Evolutionary conservation across 331 rosid species (phyloP).

Genomic region (Saraca asoca): DNA sequence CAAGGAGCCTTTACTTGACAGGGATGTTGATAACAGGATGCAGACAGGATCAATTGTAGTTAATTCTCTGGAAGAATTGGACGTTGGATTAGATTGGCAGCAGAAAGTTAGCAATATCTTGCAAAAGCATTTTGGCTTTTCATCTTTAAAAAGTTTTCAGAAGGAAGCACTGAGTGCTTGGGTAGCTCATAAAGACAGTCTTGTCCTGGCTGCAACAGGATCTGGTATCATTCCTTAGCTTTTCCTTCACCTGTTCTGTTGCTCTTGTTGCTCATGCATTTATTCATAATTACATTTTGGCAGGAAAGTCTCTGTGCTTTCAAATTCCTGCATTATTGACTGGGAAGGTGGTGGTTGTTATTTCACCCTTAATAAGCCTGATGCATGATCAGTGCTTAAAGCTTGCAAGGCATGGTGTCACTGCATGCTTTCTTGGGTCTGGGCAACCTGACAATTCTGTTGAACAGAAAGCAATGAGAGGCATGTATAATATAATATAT

Average conservation of each 20-base stretch:
- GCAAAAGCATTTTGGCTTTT: conserved; percentile 71
- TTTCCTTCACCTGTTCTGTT: background rate
- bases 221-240: conserved; percentile 57
- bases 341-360: conserved; percentile 91
- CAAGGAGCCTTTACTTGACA: conserved; percentile 33
- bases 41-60: conserved; percentile 25
- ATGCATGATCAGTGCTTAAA: conserved; percentile 97
- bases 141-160: conserved; percentile 68
- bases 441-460: conserved; percentile 87
- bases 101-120: conserved; percentile 46
- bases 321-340: conserved; percentile 90
- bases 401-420: conserved; percentile 66
- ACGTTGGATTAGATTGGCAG: conserved; percentile 54
- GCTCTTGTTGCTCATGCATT: conserved; percentile 7
- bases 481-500: conserved; percentile 74
- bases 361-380: conserved; percentile 89
- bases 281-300: conserved; percentile 37
- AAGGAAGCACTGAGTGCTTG: conserved; percentile 79
- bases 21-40: conserved; percentile 13
- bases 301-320: conserved; percentile 91
- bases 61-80: conserved; percentile 31
- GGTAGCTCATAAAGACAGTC: conserved; percentile 68
- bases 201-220: conserved; percentile 94
- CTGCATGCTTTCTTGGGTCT: conserved; percentile 94
- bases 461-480: conserved; percentile 83